Conservation (phyloP, 495 filamentous ascomycete genomes). For the Cercophora samala region DNA sequence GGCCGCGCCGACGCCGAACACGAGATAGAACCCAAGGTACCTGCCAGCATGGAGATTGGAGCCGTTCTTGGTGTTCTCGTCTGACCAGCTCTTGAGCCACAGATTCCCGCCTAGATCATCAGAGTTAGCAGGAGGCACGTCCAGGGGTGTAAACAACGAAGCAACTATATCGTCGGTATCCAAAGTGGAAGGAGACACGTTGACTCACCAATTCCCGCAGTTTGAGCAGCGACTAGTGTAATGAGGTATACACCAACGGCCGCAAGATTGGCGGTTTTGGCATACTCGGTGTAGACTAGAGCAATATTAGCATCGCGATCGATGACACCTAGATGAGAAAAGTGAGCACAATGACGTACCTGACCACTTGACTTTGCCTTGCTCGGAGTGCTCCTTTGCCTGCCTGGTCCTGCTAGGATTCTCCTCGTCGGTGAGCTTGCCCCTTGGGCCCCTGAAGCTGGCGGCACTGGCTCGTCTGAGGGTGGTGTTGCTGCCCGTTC, state of each 20-base stretch:
- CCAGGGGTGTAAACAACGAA: background rate
- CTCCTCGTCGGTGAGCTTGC: conserved; percentile 82
- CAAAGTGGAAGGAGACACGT: conserved; percentile 17
- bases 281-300: conserved; percentile 77
- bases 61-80: conserved; percentile 64
- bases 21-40: conserved; percentile 92
- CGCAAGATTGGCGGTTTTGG: conserved; percentile 83
- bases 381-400: conserved; percentile 79
- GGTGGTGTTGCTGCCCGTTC: conserved; percentile 68
- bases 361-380: conserved; percentile 96
- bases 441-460: conserved; percentile 80
- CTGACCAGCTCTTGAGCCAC: conserved; percentile 93
- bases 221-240: conserved; percentile 74
- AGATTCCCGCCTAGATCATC: conserved; percentile 57
- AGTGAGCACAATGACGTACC: conserved; percentile 32
- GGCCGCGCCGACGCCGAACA: conserved; percentile 86
- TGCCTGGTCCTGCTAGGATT: conserved; percentile 67
- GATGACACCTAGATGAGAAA: background rate
- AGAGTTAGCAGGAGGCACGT: conserved; percentile 11
- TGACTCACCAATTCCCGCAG: conserved; percentile 62
- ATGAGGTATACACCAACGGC: conserved; percentile 81
- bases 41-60: conserved; percentile 74
- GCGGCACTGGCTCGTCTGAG: conserved; percentile 86
- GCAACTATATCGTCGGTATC: background rate
- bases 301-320: conserved; percentile 24